These are phyloP conservation scores for Ophiostoma australiae DNA, from an alignment of 2,329 filamentous ascomycete species.

Conservation along the genomic window DNA sequence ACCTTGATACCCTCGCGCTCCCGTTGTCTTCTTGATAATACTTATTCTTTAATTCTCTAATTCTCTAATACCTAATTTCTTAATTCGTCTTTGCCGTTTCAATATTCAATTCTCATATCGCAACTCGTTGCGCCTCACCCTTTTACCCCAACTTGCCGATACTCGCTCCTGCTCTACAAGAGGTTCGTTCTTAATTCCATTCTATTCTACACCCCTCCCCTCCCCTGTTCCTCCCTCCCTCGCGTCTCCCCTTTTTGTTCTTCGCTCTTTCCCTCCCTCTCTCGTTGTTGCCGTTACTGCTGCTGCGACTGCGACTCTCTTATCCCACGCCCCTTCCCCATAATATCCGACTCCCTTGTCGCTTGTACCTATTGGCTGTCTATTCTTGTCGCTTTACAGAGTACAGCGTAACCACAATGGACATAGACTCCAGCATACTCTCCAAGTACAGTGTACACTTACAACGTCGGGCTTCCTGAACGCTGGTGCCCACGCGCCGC, in stretches of 20 bases:
- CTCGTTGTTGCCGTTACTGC: neutral
- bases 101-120: neutral
- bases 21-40: too few species aligned
- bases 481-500: neutral
- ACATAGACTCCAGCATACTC: too few species aligned
- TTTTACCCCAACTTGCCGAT: neutral
- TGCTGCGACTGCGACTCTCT: neutral
- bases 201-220: neutral
- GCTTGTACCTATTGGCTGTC: neutral
- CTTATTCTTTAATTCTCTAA: too few species aligned
- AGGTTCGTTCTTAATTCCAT: neutral
- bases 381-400: neutral
- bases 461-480: neutral
- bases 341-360: neutral
- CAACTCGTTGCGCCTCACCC: neutral
- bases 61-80: neutral
- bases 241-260: conserved; percentile 10
- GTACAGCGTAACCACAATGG: too few species aligned
- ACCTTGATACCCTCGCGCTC: too few species aligned
- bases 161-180: neutral
- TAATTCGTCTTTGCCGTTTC: neutral
- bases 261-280: conserved; percentile 12
- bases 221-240: conserved; percentile 6
- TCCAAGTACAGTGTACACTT: neutral
- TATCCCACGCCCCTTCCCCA: conserved; percentile 6